Evolutionary conservation across 2,329 filamentous ascomycete genomes (phyloP).

Genomic region (Fusarium sp.): DNA sequence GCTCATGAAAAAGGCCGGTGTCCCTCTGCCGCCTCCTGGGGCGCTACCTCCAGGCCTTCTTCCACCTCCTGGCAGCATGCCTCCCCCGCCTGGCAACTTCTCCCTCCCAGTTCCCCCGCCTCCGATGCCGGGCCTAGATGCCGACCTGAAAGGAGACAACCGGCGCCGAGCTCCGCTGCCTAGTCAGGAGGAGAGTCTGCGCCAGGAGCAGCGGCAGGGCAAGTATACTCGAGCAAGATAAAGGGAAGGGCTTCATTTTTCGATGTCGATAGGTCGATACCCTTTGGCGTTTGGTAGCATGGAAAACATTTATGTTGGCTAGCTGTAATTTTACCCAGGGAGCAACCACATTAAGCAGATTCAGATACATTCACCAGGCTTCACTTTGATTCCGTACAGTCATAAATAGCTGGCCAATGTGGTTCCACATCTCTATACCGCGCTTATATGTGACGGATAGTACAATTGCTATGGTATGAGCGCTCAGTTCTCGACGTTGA

Average conservation of each 20-base stretch:
- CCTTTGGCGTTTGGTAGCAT: constrained; percentile 45
- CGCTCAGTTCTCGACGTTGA: neutral
- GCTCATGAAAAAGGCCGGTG: constrained; percentile 76
- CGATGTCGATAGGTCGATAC: constrained; percentile 38
- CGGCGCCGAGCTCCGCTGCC: constrained; percentile 79
- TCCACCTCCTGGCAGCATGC: constrained; percentile 58
- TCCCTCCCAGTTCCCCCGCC: constrained; percentile 56
- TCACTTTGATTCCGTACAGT: constrained; percentile 9
- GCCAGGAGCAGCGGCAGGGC: constrained; percentile 80
- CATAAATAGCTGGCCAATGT: constrained; percentile 15
- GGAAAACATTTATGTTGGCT: constrained; percentile 21
- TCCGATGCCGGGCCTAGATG: constrained; percentile 55
- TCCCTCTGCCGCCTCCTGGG: constrained; percentile 71
- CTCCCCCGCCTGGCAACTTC: constrained; percentile 54
- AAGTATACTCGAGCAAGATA: constrained; percentile 72
- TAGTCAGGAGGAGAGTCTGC: constrained; percentile 86
- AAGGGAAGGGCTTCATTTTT: constrained; percentile 6
- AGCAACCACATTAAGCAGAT: constrained; percentile 4
- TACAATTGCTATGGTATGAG: constrained; percentile 3
- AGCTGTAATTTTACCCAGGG: constrained; percentile 6
- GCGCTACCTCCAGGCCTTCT: constrained; percentile 62
- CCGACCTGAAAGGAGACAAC: constrained; percentile 52
- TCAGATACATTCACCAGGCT: neutral
- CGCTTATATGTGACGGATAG: neutral
- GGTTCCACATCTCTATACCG: constrained; percentile 17